Percentiles rank a stretch among this genome's conserved stretches.
Evolutionary conservation across 2,329 filamentous ascomycete genomes (phyloP).

Genomic region (Cladophialophora exuberans): DNA sequence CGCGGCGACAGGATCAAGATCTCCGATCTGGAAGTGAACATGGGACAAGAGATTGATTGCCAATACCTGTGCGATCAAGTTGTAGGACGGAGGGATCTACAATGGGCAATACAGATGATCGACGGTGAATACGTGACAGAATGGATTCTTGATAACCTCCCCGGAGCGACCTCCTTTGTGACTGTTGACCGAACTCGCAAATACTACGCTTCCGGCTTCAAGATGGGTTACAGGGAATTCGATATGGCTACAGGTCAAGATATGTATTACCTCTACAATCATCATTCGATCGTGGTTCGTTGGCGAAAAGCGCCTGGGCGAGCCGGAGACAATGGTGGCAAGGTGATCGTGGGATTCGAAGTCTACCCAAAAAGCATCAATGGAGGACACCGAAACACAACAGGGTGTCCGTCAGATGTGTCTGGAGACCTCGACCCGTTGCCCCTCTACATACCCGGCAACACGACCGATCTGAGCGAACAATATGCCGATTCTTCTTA

Average conservation of each 20-base stretch:
- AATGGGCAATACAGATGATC: conserved; percentile 71
- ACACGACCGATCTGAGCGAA: conserved; percentile 54
- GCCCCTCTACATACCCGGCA: conserved; percentile 69
- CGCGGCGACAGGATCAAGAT: conserved; percentile 83
- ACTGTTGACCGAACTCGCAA: conserved; percentile 82
- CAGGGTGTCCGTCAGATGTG: conserved; percentile 70
- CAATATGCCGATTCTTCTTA: conserved; percentile 65
- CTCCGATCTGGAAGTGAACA: conserved; percentile 79
- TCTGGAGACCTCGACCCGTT: conserved; percentile 63
- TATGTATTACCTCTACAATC: conserved; percentile 80
- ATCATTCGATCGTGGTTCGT: conserved; percentile 81
- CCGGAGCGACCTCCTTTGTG: conserved; percentile 85
- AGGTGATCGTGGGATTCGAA: conserved; percentile 85
- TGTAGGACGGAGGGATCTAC: conserved; percentile 66
- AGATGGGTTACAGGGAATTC: conserved; percentile 76
- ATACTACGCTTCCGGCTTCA: conserved; percentile 90
- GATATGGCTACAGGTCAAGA: conserved; percentile 62
- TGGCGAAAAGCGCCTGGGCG: conserved; percentile 72
- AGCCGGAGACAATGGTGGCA: conserved; percentile 70
- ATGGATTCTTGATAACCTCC: conserved; percentile 92
- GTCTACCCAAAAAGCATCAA: conserved; percentile 85
- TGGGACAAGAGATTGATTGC: conserved; percentile 75
- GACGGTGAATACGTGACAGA: conserved; percentile 82
- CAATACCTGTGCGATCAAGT: conserved; percentile 72
- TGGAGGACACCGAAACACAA: conserved; percentile 61